A percentile compares a stretch with the other conserved stretches of the same genome.
Evolutionary conservation across 2,329 filamentous ascomycete species (phyloP).

Genomic region (Byssoonygena ceratinophila): DNA sequence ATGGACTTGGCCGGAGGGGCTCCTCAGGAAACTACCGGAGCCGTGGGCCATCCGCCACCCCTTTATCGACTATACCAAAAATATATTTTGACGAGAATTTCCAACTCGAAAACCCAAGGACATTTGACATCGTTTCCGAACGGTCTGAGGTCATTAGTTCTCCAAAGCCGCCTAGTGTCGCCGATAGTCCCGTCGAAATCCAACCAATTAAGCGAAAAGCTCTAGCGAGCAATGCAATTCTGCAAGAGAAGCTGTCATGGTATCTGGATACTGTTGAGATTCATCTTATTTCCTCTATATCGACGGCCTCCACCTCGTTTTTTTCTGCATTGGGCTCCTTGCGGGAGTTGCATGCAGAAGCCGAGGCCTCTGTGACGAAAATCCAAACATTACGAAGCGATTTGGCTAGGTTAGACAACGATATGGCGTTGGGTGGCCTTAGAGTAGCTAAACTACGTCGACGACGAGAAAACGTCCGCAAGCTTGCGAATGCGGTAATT

Average conservation of each 20-base stretch:
- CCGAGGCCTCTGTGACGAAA: slow-evolving; percentile 75
- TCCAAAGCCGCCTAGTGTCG: slow-evolving; percentile 44
- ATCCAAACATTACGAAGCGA: slow-evolving; percentile 76
- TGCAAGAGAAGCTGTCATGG: slow-evolving; percentile 98
- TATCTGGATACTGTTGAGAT: slow-evolving; percentile 99
- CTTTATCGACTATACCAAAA: slow-evolving; percentile 77
- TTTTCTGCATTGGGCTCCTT: slow-evolving; percentile 88
- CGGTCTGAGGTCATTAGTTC: slow-evolving; percentile 86
- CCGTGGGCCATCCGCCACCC: slow-evolving; percentile 49
- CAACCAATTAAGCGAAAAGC: slow-evolving; percentile 53
- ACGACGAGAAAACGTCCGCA: slow-evolving; percentile 71
- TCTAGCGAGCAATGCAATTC: slow-evolving; percentile 86
- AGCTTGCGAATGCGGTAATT: slow-evolving; percentile 68
- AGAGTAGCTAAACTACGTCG: slow-evolving; percentile 75
- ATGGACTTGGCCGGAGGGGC: slow-evolving; percentile 19
- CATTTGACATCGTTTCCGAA: slow-evolving; percentile 93
- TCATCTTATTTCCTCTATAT: slow-evolving; percentile 91
- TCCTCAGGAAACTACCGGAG: slow-evolving; percentile 37
- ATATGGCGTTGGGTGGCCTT: slow-evolving; percentile 75
- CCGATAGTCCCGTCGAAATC: slow-evolving; percentile 43
- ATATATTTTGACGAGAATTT: slow-evolving; percentile 96
- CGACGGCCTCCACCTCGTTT: slow-evolving; percentile 87
- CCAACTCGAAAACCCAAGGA: slow-evolving; percentile 87
- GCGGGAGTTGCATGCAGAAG: slow-evolving; percentile 81
- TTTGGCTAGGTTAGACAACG: slow-evolving; percentile 66